Base-by-base conservation (phyloP, 345 rosid genomes). In the Aquilaria yunnanensis region DNA sequence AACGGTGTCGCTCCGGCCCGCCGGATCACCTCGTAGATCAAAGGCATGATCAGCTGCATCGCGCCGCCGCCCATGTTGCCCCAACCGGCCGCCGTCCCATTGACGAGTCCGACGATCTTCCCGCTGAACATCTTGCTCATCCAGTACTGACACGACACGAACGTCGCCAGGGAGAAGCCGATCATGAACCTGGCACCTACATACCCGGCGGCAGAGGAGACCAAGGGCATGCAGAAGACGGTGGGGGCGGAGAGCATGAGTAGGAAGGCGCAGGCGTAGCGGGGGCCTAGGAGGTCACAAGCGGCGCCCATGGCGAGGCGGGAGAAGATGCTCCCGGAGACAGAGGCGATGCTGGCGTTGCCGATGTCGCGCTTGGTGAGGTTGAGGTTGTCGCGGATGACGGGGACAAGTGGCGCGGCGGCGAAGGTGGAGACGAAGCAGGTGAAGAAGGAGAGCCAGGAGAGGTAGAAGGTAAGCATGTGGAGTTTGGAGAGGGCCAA, bases 281-380 rank as follows among this genome's bases (percentile, higher is more conserved):
- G 81, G 9, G 95, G 96, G 0, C 98, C 96, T 33, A 89, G 64
- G 6, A 89, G 66, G 72, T 92, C 98, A 47, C 96, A 92, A 12
- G 87, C 73, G 0, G 89, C 98, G 9, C 98, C 98, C 98, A 87
- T 89, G n/a, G 59, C 80, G 4, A 89, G 95, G 85, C 98, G 85
- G 7, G 96, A 92, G 73, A 89, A 87, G 54, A 92, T 92, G 72
- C 95, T 85, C 0, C 96, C 93, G 0, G 98, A 89, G 47, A 92
- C 96, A 0, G 98, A 92, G 6, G 98, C 98, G 34, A 89, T 90
- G 16, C 96, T 92, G 0, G 96, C 98, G 32, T 89, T 92, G 0
- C 96, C 98, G 0, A 85, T 77, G 66, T 85, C 96, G 14, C 56
- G 68, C 53, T 83, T 87, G 11, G 81, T 85, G 10, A 87, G 71